A percentile compares a stretch with the other conserved stretches of the same genome.
phyloP scores from a whole-genome alignment of 2,329 filamentous ascomycete species.

The Apiospora phragmitis region DNA sequence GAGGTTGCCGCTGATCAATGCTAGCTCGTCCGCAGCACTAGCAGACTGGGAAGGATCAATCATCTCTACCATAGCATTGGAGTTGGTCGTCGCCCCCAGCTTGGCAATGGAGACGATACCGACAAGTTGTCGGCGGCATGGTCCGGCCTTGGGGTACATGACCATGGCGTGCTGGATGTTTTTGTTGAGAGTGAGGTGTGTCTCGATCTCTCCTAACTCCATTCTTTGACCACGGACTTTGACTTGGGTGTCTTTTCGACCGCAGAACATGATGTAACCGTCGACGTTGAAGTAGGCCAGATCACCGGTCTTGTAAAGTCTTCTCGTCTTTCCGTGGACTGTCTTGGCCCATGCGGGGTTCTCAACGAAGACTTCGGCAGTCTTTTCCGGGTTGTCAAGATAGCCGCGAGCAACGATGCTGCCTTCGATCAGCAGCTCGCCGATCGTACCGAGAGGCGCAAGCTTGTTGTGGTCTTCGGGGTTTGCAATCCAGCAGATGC shows the following conservation, averaged over 20 bases:
- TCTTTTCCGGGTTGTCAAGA: slow-evolving; percentile 25
- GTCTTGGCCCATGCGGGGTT: slow-evolving; percentile 15
- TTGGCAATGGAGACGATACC: slow-evolving; percentile 8
- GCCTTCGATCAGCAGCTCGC: slow-evolving; percentile 20
- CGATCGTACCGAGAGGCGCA: slow-evolving; percentile 17
- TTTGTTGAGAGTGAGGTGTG: neutral
- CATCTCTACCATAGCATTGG: slow-evolving; percentile 11
- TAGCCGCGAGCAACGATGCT: slow-evolving; percentile 30
- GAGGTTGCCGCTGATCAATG: neutral
- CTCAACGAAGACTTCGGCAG: slow-evolving; percentile 23
- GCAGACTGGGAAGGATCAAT: neutral
- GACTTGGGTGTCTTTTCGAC: slow-evolving; percentile 40
- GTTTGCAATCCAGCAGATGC: slow-evolving; percentile 15
- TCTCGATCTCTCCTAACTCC: slow-evolving; percentile 43
- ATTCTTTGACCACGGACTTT: slow-evolving; percentile 43
- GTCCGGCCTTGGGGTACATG: neutral
- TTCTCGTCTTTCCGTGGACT: slow-evolving; percentile 11
- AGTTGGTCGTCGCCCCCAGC: neutral
- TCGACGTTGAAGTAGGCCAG: slow-evolving; percentile 30
- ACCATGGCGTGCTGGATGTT: neutral
- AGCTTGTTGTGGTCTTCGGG: slow-evolving; percentile 15
- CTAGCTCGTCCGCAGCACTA: slow-evolving; percentile 6
- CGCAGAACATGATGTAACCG: slow-evolving; percentile 32
- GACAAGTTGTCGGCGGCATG: slow-evolving; percentile 2
- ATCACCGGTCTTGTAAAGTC: slow-evolving; percentile 23